Evolutionary conservation across 306 rosid species (phyloP).

Genomic region (Parietaria judaica): DNA sequence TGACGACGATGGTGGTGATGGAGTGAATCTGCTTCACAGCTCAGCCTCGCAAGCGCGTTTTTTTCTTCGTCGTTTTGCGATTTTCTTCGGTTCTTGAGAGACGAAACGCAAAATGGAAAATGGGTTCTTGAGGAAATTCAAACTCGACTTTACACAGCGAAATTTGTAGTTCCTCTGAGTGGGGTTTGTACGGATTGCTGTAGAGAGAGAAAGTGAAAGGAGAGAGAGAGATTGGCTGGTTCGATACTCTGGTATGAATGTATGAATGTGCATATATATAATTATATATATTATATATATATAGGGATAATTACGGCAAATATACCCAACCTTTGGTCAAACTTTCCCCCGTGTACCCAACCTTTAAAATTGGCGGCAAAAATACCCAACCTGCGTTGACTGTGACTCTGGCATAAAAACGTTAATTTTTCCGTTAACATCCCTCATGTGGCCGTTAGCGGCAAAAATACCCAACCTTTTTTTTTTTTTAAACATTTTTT

Average conservation of each 20-base stretch:
- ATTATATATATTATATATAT: no score
- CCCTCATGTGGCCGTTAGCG: no score
- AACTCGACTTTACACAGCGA: conserved; percentile 4
- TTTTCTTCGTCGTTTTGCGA: conserved; percentile 33
- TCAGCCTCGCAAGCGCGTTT: conserved; percentile 40
- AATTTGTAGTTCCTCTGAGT: conserved; percentile 3
- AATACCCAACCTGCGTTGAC: no score
- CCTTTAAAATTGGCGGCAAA: no score
- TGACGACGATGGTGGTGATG: no score
- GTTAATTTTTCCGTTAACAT: no score
- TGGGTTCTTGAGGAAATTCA: conserved; percentile 2
- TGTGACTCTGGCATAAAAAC: no score
- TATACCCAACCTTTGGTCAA: no score
- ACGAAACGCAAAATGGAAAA: background rate
- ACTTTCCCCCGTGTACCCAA: no score
- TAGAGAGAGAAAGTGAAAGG: background rate
- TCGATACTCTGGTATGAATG: background rate
- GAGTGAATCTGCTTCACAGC: conserved; percentile 1
- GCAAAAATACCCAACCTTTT: no score
- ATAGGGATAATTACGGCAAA: no score
- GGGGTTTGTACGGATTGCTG: conserved; percentile 12
- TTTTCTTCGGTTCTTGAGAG: background rate
- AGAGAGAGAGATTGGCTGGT: conserved; percentile 1
- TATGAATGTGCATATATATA: background rate
- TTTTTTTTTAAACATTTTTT: no score